Percentiles rank a stretch among this genome's conserved stretches.
phyloP scores from a whole-genome alignment of 176 grass and related monocot genomes.

The Bolboschoenus planiculmis region DNA sequence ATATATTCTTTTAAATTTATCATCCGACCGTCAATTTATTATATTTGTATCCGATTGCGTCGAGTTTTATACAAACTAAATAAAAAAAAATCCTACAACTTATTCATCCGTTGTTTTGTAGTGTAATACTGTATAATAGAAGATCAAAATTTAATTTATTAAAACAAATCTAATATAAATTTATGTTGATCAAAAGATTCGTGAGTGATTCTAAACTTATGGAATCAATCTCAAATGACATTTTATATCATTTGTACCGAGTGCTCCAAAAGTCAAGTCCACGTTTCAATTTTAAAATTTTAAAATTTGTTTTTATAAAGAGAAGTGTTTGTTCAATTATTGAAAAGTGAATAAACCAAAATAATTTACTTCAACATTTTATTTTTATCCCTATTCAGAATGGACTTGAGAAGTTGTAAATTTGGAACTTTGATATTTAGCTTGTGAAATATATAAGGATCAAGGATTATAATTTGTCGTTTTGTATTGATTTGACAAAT shows the following conservation, averaged over 20 bases:
- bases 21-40: background rate
- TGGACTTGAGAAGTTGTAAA: too few relatives aligned
- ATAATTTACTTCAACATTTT: background rate
- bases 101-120: too few relatives aligned
- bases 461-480: too few relatives aligned
- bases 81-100: too few relatives aligned
- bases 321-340: background rate
- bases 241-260: background rate
- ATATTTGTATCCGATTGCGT: too few relatives aligned
- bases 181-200: background rate
- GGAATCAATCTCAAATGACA: background rate
- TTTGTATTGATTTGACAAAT: background rate
- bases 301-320: background rate
- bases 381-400: too few relatives aligned
- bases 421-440: too few relatives aligned
- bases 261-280: background rate
- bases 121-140: too few relatives aligned
- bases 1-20: background rate
- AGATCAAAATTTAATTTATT: too few relatives aligned
- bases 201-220: background rate
- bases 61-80: background rate
- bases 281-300: background rate
- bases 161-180: background rate
- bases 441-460: too few relatives aligned
- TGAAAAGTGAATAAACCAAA: background rate